phyloP scores from a whole-genome alignment of 148 eudicot genomes.

The Talinum fruticosum region DNA sequence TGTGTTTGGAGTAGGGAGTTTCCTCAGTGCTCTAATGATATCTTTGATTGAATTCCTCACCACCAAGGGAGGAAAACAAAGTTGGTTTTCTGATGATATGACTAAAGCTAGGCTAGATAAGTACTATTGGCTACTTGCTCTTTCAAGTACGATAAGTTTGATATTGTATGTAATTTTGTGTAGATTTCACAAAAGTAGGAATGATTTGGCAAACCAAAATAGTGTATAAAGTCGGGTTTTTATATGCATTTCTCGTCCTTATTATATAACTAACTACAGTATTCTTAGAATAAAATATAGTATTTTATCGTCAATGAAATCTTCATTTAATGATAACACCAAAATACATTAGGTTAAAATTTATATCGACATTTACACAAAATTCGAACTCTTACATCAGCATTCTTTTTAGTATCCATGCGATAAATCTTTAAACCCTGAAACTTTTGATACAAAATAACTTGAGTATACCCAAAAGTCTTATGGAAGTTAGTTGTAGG shows the following conservation, averaged over 20 bases:
- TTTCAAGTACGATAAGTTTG: conserved; percentile 50
- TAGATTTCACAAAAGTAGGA: conserved; percentile 47
- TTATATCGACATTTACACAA: no score
- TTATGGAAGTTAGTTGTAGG: no score
- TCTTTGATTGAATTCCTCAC: conserved; percentile 48
- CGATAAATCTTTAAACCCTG: no score
- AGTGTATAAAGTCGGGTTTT: conserved; percentile 15
- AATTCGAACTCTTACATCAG: no score
- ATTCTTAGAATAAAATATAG: background rate
- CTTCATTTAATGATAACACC: background rate
- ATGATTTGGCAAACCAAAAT: conserved; percentile 25
- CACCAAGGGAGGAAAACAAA: conserved; percentile 30
- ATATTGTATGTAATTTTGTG: conserved; percentile 50
- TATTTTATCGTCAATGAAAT: background rate
- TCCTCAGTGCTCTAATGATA: conserved; percentile 64
- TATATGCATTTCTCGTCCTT: background rate
- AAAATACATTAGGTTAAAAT: no score
- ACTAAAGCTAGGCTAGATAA: conserved; percentile 67
- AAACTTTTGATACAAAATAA: no score
- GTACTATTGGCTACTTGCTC: conserved; percentile 80
- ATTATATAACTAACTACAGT: background rate
- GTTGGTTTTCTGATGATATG: conserved; percentile 90
- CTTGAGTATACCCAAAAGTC: no score
- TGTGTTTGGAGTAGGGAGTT: conserved; percentile 85
- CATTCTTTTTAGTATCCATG: no score